These are phyloP conservation scores for Thelonectria blattea DNA, from an alignment of 2,329 filamentous ascomycete species.

Conservation along the genomic window DNA sequence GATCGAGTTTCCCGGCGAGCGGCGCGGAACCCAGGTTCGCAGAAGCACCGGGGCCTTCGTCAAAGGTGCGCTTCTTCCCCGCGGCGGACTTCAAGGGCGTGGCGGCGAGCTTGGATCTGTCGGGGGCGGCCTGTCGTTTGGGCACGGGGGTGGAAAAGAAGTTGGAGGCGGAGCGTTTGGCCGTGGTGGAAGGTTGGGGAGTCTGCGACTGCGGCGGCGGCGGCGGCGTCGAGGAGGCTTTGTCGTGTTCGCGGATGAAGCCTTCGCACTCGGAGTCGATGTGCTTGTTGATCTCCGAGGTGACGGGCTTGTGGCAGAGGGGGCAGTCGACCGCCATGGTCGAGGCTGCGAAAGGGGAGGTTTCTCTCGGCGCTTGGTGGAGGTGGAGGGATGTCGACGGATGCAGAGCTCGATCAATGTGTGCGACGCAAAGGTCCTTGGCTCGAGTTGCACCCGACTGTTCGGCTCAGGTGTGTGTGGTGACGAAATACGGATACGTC, in stretches of 20 bases:
- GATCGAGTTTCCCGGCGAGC: constrained; percentile 3
- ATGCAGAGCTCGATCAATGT: not conserved
- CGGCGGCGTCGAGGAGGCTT: constrained; percentile 40
- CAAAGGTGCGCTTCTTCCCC: constrained; percentile 59
- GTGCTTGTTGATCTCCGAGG: constrained; percentile 83
- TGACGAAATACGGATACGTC: not conserved
- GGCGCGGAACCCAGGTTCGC: not conserved
- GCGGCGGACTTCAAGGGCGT: constrained; percentile 41
- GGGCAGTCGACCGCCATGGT: constrained; percentile 72
- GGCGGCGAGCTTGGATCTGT: constrained; percentile 38
- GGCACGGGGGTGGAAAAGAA: constrained; percentile 68
- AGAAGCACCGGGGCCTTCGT: constrained; percentile 59
- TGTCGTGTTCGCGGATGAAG: constrained; percentile 64
- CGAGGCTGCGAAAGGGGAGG: not conserved
- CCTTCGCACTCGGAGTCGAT: constrained; percentile 82
- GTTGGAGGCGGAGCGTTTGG: constrained; percentile 61
- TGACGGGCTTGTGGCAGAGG: constrained; percentile 78
- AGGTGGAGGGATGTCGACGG: not conserved
- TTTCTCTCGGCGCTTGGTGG: not conserved
- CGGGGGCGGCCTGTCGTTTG: constrained; percentile 55
- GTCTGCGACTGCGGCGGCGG: constrained; percentile 41
- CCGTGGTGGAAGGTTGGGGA: constrained; percentile 45
- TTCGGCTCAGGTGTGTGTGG: not conserved
- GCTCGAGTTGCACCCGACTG: too few relatives aligned
- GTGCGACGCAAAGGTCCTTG: not conserved